Evolutionary conservation across 352 stramenopile species (phyloP), one percentile per base, ranked within the genome.

Genomic region (Pythium periplocum): DNA sequence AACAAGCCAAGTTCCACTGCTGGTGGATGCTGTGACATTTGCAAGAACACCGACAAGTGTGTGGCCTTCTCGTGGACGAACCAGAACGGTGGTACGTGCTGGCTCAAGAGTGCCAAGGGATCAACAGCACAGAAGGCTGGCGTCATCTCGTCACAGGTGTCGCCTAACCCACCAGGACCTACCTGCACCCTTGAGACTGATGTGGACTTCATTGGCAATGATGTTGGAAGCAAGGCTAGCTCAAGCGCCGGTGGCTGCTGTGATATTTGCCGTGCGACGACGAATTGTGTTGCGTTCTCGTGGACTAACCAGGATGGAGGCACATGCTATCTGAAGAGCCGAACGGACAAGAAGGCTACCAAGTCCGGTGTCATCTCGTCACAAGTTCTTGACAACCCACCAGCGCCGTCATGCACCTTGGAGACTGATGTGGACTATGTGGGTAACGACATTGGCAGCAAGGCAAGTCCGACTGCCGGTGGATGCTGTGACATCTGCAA

Each of bases 271-370:
- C 41, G 45, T 26, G 36, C 12, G 10, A 38, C 31, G 7, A 26
- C 11, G 32, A 48, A 53, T 6, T 71, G 63, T 38, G 45, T 44
- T 12, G 59, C 55, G 11, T 71, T 54, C 46, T 50, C 48, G 11
- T 69, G 60, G 53, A 59, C 35, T 32, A 55, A 57, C 32, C 53
- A 62, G 50, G 54, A 58, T 12, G 53, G 51, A 10, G 64, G 64
- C 4, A 83, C 72, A 5, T 88, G 78, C 49, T 62, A 42, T 41
- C 45, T 63, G 45, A 70, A 70, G 61, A 62, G 55, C 51, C 7
- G 11, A 11, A 11, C 11, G 38, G 38, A 42, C 38, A 42, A 42
- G 38, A 7, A 11, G 7, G 38, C 11, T 11, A 11, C 7, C 38
- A 42, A 42, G 7, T 11, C 38, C 7, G 38, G 11, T 42, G 38